A percentile compares a stretch with the other conserved stretches of the same genome.
Evolutionary conservation across 345 rosid genomes (phyloP).

Genomic region (Cochlearia excelsa): DNA sequence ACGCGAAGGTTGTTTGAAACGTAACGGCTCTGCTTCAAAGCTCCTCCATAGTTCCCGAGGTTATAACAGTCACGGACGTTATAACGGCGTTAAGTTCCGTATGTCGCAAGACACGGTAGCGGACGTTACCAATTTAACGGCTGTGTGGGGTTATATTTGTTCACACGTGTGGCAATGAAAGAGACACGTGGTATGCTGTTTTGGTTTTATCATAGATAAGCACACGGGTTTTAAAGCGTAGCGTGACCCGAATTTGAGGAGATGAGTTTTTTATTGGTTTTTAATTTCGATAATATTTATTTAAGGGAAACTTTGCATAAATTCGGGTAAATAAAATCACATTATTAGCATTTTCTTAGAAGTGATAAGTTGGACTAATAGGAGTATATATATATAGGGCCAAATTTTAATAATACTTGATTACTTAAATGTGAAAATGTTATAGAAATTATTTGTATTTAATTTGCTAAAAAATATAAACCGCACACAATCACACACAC

Average conservation of each 20-base stretch:
- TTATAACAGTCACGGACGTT: slow-evolving; percentile 34
- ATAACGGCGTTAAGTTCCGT: slow-evolving; percentile 27
- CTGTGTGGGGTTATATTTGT: background rate
- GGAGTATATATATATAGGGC: too few species aligned
- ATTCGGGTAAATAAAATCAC: too few species aligned
- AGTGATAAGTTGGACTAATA: too few species aligned
- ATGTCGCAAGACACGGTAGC: slow-evolving; percentile 13
- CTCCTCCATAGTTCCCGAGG: slow-evolving; percentile 19
- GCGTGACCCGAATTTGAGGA: slow-evolving; percentile 29
- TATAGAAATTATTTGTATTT: too few species aligned
- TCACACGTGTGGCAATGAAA: slow-evolving; percentile 32
- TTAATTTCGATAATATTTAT: background rate
- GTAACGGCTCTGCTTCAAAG: slow-evolving; percentile 33
- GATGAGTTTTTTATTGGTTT: background rate
- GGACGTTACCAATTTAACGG: slow-evolving; percentile 21
- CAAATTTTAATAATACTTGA: too few species aligned
- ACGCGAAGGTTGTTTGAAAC: slow-evolving; percentile 15
- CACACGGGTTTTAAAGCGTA: slow-evolving; percentile 29
- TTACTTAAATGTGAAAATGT: too few species aligned
- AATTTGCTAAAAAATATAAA: too few species aligned
- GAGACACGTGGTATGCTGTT: slow-evolving; percentile 31
- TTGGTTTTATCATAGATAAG: slow-evolving; percentile 25
- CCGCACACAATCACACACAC: too few species aligned
- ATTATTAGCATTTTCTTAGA: too few species aligned
- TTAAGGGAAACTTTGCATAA: background rate